Percentiles rank a stretch among this genome's conserved stretches.
Conservation (phyloP, 2,329 filamentous ascomycete species). For the Fusarium sp. region DNA sequence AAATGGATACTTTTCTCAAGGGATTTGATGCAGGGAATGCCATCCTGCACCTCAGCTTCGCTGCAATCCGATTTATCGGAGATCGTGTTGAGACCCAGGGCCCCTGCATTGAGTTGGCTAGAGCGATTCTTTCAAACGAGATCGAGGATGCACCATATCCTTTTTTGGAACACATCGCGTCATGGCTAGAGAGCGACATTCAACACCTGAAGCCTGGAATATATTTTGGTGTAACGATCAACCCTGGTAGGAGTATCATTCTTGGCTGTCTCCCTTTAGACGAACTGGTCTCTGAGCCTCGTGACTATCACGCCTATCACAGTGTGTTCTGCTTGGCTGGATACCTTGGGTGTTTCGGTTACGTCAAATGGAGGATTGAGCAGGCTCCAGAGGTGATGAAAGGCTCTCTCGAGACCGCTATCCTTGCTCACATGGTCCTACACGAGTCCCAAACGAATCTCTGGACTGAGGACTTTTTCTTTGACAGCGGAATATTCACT, state of each 20-base stretch:
- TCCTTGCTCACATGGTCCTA: not conserved
- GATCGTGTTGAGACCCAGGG: accelerated
- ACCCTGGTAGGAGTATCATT: no score
- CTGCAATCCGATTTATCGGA: not conserved
- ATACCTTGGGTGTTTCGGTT: not conserved
- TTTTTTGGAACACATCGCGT: not conserved
- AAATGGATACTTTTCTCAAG: not conserved
- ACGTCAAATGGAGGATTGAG: not conserved
- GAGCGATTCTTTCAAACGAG: not conserved
- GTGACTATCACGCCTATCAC: accelerated
- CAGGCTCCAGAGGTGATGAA: not conserved
- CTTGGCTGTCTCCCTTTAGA: not conserved
- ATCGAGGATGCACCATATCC: not conserved
- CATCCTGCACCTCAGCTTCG: not conserved
- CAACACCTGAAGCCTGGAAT: not conserved
- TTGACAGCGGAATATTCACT: not conserved
- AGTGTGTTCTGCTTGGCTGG: not conserved
- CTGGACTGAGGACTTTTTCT: not conserved
- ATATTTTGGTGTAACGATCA: not conserved
- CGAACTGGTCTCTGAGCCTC: no score
- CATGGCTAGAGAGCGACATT: not conserved
- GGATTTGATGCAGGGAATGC: not conserved
- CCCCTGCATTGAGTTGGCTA: not conserved
- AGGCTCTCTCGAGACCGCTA: not conserved
- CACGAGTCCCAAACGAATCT: not conserved